A percentile compares a stretch with the other conserved stretches of the same genome.
These are phyloP conservation scores for Syncephalastrum racemosum DNA, from an alignment of 371 early-diverging fungal genomes.

Conservation along the genomic window DNA sequence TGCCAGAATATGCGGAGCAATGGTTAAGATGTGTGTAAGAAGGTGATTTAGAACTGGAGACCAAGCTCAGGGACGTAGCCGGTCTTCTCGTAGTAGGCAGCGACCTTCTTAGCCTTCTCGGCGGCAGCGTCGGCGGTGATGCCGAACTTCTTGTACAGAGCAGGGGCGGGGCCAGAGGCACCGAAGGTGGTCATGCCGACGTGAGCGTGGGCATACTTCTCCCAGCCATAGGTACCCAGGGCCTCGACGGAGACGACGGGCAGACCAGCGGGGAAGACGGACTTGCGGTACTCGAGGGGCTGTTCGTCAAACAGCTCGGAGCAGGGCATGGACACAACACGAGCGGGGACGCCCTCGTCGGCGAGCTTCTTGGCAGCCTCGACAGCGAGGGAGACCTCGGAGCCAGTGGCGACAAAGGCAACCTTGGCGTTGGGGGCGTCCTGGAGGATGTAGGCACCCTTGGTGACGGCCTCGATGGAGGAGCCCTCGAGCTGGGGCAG, in stretches of 20 bases:
- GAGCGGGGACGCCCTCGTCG: conserved; percentile 58
- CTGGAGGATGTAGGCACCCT: conserved; percentile 81
- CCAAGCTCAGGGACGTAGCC: conserved; percentile 53
- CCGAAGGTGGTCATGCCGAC: conserved; percentile 97
- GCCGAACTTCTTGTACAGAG: conserved; percentile 82
- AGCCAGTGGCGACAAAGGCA: conserved; percentile 91
- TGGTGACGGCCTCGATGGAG: conserved; percentile 73
- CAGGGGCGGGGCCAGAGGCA: conserved; percentile 79
- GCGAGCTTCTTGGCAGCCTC: conserved; percentile 78
- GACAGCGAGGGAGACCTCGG: conserved; percentile 91
- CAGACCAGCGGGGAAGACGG: conserved; percentile 79
- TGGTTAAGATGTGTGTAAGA: too few relatives aligned
- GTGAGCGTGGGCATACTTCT: conserved; percentile 84
- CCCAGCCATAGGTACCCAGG: conserved; percentile 93
- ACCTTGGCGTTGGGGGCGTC: conserved; percentile 63
- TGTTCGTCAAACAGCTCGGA: conserved; percentile 95
- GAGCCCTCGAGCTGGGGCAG: conserved; percentile 89
- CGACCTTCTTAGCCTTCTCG: conserved; percentile 74
- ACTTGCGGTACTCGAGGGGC: conserved; percentile 77
- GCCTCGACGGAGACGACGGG: conserved; percentile 95
- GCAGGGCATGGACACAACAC: conserved; percentile 97
- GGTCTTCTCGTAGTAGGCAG: conserved; percentile 71
- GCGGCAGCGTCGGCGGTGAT: conserved; percentile 78
- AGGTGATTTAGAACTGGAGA: conserved; percentile 27
- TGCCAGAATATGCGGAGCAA: background rate